Percentiles rank a stretch among this genome's conserved stretches.
Conservation (phyloP, 495 filamentous ascomycete genomes). For the Hyaloscypha hepaticicola region DNA sequence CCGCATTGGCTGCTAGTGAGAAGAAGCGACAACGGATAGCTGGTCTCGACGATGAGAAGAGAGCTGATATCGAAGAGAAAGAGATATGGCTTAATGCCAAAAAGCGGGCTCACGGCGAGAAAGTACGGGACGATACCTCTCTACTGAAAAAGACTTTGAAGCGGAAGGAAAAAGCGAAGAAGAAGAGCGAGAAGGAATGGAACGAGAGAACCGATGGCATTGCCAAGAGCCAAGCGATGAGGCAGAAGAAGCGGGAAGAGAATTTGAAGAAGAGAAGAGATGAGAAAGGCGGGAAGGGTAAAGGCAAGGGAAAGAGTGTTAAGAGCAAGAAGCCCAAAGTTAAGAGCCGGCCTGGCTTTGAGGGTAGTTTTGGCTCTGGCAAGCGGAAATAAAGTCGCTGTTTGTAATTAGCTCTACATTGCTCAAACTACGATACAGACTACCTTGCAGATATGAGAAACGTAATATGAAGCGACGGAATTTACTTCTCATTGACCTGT, state of each 20-base stretch:
- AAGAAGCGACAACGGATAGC: slow-evolving; percentile 68
- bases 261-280: slow-evolving; percentile 85
- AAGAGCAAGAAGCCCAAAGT: slow-evolving; percentile 54
- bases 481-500: too few relatives aligned
- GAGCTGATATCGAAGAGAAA: slow-evolving; percentile 84
- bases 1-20: slow-evolving; percentile 68
- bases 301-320: slow-evolving; percentile 55
- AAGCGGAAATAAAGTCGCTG: slow-evolving; percentile 22
- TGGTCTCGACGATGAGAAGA: slow-evolving; percentile 71
- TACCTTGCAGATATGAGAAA: background rate
- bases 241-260: slow-evolving; percentile 83
- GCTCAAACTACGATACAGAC: background rate
- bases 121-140: slow-evolving; percentile 83
- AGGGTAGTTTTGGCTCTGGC: slow-evolving; percentile 78
- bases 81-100: slow-evolving; percentile 91
- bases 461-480: too few relatives aligned
- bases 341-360: slow-evolving; percentile 71
- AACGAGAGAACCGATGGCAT: slow-evolving; percentile 76
- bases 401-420: slow-evolving; percentile 3
- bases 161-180: slow-evolving; percentile 85
- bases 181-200: slow-evolving; percentile 89
- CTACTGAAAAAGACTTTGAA: slow-evolving; percentile 93
- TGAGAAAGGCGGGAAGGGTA: slow-evolving; percentile 62
- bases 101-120: slow-evolving; percentile 85
- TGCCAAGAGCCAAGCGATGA: slow-evolving; percentile 69